Base-by-base conservation (phyloP, 148 eudicot genomes). In the Tetragonia tetragonoides region DNA sequence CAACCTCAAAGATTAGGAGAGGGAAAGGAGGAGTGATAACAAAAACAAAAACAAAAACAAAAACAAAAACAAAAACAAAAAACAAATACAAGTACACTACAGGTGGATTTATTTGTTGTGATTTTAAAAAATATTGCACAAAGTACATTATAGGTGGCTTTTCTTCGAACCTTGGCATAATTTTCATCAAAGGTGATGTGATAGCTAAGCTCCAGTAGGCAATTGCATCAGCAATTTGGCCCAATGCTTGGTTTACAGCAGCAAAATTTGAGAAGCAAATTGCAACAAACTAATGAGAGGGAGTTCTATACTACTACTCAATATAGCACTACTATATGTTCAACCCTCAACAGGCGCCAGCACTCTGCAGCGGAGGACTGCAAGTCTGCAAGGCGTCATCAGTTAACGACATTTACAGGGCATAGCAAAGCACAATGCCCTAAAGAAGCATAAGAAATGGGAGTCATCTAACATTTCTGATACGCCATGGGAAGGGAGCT, bases 251-350 rank as follows among this genome's bases (percentile, higher is more conserved):
- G 80, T 89, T 82, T 18, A 97, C 92, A 67, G 95, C 92, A 79
- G 93, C 97, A 74, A 97, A 97, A 83, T 94, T 94, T 86, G 93
- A 86, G 77, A 92, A 89, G 84, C 98, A 94, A 72, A 94, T 84
- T 74, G 98, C 98, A 79, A 93, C 89, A 85, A 94, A 94, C 71
- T 28, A 28, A 28, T 28, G 34, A 93, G 87, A 18, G 85, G 89
- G 64, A 93, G 87, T 41, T 92, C 95, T 70, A 86, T 28, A 28
- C 34, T 78, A 81, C 88, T 89, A 79, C 82, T 85, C 21, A 87
- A 87, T 81, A 92, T 84, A 51, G 95, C 98, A 65, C 86, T 80
- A 69, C 92, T 89, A 86, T 92, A 83, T 90, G 88, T 73, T 92
- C 97, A 60, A 94, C 73, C 66, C 86, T 94, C 97, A 20, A 83